These are phyloP conservation scores for Thalassiosira sp. DNA, from an alignment of 352 stramenopile genomes.

Conservation along the genomic window DNA sequence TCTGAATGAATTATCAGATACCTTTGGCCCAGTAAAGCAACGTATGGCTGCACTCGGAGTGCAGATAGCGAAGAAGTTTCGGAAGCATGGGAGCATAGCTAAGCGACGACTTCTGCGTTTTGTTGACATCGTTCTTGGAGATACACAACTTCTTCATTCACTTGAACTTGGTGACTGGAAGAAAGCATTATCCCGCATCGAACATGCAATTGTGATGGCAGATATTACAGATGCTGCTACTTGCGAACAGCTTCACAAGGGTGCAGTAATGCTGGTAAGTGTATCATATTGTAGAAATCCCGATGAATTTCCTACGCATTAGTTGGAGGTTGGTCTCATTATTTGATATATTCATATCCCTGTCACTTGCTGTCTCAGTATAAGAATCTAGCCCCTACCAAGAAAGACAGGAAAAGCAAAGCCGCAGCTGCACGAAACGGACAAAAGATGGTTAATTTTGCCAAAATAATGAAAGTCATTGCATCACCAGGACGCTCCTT, in stretches of 20 bases:
- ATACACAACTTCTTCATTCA: constrained; percentile 66
- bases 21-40: constrained; percentile 73
- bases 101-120: constrained; percentile 71
- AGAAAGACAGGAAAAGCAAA: constrained; percentile 56
- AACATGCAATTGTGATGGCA: constrained; percentile 69
- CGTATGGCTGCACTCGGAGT: constrained; percentile 64
- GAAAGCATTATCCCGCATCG: constrained; percentile 56
- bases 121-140: constrained; percentile 71
- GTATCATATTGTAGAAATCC: not conserved
- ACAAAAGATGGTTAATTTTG: constrained; percentile 68
- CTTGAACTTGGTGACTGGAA: constrained; percentile 76
- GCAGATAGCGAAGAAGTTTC: constrained; percentile 71
- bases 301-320: too few species aligned
- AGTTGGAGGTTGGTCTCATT: too few species aligned
- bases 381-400: constrained; percentile 50
- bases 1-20: constrained; percentile 63
- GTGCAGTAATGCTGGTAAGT: constrained; percentile 59
- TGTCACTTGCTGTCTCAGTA: constrained; percentile 34
- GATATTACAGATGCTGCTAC: constrained; percentile 73
- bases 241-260: constrained; percentile 70
- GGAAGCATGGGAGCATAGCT: constrained; percentile 70
- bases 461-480: constrained; percentile 69
- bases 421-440: constrained; percentile 63
- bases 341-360: not conserved
- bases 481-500: constrained; percentile 66